Conservation (phyloP, 2,329 filamentous ascomycete genomes). For the Aspergillus persii region DNA sequence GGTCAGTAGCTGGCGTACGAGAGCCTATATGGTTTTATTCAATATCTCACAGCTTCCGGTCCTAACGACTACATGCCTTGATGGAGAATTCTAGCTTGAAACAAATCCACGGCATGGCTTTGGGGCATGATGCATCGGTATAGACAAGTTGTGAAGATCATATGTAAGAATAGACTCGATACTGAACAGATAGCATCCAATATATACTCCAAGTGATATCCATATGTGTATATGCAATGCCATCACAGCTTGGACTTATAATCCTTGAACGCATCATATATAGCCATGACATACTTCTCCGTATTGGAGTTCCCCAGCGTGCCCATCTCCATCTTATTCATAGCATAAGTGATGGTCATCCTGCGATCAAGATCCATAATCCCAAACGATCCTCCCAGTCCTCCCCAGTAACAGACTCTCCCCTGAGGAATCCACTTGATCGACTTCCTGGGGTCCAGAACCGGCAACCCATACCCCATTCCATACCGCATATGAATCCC, state of each 20-base stretch:
- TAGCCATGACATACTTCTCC: slow-evolving; percentile 29
- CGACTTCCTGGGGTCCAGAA: slow-evolving; percentile 22
- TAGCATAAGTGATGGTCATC: slow-evolving; percentile 46
- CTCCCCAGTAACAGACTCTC: slow-evolving; percentile 42
- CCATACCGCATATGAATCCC: slow-evolving; percentile 39
- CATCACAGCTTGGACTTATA: background rate
- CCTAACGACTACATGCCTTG: no score
- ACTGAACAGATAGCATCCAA: no score
- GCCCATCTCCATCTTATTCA: slow-evolving; percentile 45
- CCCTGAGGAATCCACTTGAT: slow-evolving; percentile 31
- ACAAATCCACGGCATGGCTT: no score
- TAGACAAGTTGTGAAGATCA: no score
- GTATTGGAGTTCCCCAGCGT: slow-evolving; percentile 29
- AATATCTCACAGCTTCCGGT: no score
- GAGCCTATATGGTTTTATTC: no score
- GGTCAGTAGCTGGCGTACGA: no score
- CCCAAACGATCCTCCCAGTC: slow-evolving; percentile 46
- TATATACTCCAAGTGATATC: no score
- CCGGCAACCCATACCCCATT: slow-evolving; percentile 41
- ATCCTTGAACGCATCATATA: slow-evolving; percentile 26
- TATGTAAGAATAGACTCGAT: no score
- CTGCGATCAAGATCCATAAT: slow-evolving; percentile 45
- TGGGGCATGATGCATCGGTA: no score
- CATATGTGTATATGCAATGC: no score
- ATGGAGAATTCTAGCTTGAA: no score